Evolutionary conservation across 2,329 filamentous ascomycete genomes (phyloP), one percentile per base, ranked within the genome.

Genomic region (Colletotrichum sp.): DNA sequence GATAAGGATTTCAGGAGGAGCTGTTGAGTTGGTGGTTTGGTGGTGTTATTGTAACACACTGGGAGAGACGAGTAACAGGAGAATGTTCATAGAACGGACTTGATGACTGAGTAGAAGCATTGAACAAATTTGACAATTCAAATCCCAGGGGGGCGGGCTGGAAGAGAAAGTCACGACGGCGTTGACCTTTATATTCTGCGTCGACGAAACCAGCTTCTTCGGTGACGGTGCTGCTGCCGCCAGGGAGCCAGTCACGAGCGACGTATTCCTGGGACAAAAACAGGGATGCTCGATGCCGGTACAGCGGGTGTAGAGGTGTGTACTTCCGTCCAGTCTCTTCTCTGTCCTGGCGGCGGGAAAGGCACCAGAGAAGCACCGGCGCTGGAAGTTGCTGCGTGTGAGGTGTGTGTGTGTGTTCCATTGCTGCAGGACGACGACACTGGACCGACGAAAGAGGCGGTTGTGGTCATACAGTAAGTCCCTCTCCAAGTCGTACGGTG

Each of bases 141-240:
- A 63, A 63, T 34, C 4, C 5, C 60, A 18, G 21, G 26, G 38
- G 73, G 26, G 36, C 24, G 63, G 15, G 18, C 21, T 36, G n/a
- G n/a, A 15, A n/a, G 8, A 21, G 34, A 74, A 69, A 30, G 70
- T 73, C 32, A 76, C 74, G 64, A 69, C 65, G 70, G 28, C 74
- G 43, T 76, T 34, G 70, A 74, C 58, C 52, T 76, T 69, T 76
- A 76, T 76, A 76, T 76, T 66, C 70, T 74, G 63, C 52, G 24
- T 71, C 66, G 72, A 76, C 74, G 74, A 75, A 76, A 76, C 72
- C 74, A 76, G 74, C 74, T 73, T 38, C 64, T 57, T 74, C 65
- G 71, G 70, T 76, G 74, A 74, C 74, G 74, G 74, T 69, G 13
- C 74, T 60, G 32, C 26, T 74, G 70, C 58, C 34, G 65, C 71